phyloP scores from a whole-genome alignment of 441 rosid species.

The Bocquillonia castaneifolia region DNA sequence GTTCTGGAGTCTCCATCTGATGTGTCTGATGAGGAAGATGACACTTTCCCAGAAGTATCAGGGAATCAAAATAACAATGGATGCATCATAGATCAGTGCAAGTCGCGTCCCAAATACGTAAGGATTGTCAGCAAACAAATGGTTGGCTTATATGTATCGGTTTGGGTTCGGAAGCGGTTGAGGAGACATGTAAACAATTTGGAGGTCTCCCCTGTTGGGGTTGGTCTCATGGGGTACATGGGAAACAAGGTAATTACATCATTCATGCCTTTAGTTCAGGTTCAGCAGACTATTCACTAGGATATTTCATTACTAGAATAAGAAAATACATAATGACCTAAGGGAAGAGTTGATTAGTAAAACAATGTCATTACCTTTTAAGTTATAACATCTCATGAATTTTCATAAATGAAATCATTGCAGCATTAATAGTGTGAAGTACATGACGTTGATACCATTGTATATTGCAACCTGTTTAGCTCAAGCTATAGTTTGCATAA shows the following conservation, averaged over 20 bases:
- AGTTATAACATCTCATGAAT: neutral
- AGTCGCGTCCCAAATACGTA: conserved; percentile 49
- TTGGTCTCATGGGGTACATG: conserved; percentile 99
- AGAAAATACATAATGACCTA: neutral
- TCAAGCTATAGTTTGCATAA: neutral
- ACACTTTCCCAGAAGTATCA: conserved; percentile 35
- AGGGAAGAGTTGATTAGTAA: neutral
- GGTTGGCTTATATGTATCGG: conserved; percentile 91
- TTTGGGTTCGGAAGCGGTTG: conserved; percentile 85
- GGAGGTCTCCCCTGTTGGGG: conserved; percentile 92
- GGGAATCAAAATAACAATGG: conserved; percentile 24
- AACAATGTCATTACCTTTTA: neutral
- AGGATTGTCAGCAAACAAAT: conserved; percentile 96
- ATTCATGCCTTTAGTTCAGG: conserved; percentile 3
- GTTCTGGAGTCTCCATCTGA: conserved; percentile 36
- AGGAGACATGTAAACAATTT: conserved; percentile 85
- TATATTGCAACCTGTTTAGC: neutral
- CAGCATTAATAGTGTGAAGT: neutral
- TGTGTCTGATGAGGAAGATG: conserved; percentile 48
- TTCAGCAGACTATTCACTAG: conserved; percentile 5
- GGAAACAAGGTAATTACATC: conserved; percentile 81
- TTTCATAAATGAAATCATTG: neutral
- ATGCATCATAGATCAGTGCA: conserved; percentile 12
- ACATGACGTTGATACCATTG: conserved; percentile 7
- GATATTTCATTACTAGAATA: neutral